Conservation (phyloP, 2,329 filamentous ascomycete genomes). For the Colletotrichum destructivum region DNA sequence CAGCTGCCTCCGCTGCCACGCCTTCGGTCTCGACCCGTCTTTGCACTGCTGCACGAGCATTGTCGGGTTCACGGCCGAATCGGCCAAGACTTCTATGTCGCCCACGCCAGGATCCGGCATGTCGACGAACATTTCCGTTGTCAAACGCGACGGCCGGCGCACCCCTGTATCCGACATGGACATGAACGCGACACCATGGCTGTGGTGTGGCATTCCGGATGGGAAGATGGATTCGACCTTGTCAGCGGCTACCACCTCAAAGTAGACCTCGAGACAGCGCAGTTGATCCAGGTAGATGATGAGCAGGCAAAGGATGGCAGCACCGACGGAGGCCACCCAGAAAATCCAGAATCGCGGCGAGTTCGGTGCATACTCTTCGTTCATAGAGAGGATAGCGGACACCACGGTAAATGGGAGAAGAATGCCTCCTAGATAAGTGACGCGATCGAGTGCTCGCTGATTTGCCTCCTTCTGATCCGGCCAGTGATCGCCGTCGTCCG, state of each 20-base stretch:
- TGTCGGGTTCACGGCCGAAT: slow-evolving; percentile 44
- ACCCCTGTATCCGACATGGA: slow-evolving; percentile 50
- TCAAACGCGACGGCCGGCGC: slow-evolving; percentile 25
- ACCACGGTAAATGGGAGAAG: slow-evolving; percentile 65
- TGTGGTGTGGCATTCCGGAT: background rate
- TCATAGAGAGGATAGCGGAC: slow-evolving; percentile 63
- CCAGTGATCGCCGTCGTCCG: background rate
- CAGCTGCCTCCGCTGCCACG: slow-evolving; percentile 60
- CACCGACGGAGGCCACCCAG: slow-evolving; percentile 60
- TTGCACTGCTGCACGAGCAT: slow-evolving; percentile 50
- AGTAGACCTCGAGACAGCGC: slow-evolving; percentile 62
- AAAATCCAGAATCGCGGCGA: slow-evolving; percentile 63
- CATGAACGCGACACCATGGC: background rate
- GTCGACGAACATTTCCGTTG: slow-evolving; percentile 43
- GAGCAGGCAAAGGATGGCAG: slow-evolving; percentile 55
- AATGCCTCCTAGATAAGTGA: slow-evolving; percentile 65
- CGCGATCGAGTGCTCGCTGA: slow-evolving; percentile 60
- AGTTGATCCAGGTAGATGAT: slow-evolving; percentile 66
- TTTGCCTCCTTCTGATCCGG: slow-evolving; percentile 49
- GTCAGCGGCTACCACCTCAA: slow-evolving; percentile 55
- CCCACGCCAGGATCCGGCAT: slow-evolving; percentile 32
- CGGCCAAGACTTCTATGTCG: slow-evolving; percentile 42
- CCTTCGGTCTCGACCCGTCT: slow-evolving; percentile 50
- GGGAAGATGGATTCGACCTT: slow-evolving; percentile 42
- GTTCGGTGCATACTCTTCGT: slow-evolving; percentile 60